Evolutionary conservation across 768 basidiomycete genomes (phyloP).

Genomic region (Rhodotorula taiwanensis): DNA sequence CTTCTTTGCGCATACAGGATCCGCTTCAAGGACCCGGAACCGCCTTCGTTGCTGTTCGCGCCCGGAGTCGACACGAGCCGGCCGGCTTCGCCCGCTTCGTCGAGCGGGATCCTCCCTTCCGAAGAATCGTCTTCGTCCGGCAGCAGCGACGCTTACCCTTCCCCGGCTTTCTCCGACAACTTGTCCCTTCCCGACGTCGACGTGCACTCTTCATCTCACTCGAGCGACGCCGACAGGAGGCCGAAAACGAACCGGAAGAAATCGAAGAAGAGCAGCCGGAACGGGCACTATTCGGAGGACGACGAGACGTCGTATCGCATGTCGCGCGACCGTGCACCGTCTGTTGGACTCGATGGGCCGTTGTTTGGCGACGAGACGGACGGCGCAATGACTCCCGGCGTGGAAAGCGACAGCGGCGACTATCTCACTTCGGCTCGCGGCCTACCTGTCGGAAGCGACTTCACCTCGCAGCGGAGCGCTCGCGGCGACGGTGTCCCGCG

Average conservation of each 20-base stretch:
- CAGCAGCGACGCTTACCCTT: conserved; percentile 14
- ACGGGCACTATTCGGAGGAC: background rate
- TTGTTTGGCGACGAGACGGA: conserved; percentile 25
- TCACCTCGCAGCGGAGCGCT: too few relatives aligned
- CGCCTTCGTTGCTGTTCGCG: too few relatives aligned
- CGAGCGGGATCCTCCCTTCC: conserved; percentile 1
- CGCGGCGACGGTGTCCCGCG: background rate
- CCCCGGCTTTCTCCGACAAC: background rate
- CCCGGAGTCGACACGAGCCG: too few relatives aligned
- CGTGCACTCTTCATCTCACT: too few relatives aligned
- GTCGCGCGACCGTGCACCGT: conserved; percentile 18
- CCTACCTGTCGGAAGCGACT: too few relatives aligned
- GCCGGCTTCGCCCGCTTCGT: conserved; percentile 4
- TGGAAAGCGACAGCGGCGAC: conserved; percentile 5
- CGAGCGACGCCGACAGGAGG: background rate
- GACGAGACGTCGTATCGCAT: background rate
- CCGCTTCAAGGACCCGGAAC: conserved; percentile 35
- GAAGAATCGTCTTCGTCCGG: conserved; percentile 7
- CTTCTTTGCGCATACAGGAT: conserved; percentile 12
- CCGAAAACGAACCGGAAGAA: too few relatives aligned
- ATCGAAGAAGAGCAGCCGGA: too few relatives aligned
- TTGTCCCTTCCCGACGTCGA: background rate
- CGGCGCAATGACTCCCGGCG: conserved; percentile 13
- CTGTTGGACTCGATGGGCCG: conserved; percentile 30
- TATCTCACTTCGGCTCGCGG: too few relatives aligned